These are phyloP conservation scores for Colletotrichum sp. DNA, from an alignment of 2,329 filamentous ascomycete species.

Conservation along the genomic window DNA sequence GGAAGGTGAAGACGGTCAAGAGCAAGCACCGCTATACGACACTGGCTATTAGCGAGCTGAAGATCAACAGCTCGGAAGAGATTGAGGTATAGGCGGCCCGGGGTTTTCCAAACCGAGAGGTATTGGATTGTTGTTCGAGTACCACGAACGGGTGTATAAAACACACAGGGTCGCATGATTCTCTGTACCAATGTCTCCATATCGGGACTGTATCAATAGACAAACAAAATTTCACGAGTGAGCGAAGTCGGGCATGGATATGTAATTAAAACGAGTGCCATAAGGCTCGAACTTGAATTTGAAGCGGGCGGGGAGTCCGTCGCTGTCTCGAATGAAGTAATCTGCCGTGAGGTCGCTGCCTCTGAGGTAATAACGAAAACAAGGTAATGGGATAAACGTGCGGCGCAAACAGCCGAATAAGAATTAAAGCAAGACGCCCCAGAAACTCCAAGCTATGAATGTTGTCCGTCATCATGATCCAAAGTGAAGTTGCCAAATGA, in stretches of 20 bases:
- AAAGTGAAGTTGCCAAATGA: slow-evolving; percentile 3
- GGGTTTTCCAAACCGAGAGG: neutral
- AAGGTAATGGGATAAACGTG: neutral
- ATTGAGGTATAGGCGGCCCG: slow-evolving; percentile 30
- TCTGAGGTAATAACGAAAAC: slow-evolving; percentile 4
- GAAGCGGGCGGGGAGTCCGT: neutral
- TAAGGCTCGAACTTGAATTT: neutral
- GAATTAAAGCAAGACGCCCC: slow-evolving; percentile 5
- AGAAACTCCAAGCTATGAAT: slow-evolving; percentile 22
- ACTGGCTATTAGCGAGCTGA: slow-evolving; percentile 82
- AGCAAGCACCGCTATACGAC: slow-evolving; percentile 94
- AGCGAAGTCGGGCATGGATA: neutral
- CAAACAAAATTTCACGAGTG: neutral
- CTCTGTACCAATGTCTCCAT: neutral
- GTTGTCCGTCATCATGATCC: slow-evolving; percentile 14
- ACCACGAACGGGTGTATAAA: neutral
- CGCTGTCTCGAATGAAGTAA: neutral
- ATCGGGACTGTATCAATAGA: slow-evolving; percentile 16
- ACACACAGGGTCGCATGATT: neutral
- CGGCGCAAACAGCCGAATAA: slow-evolving; percentile 1
- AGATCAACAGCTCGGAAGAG: slow-evolving; percentile 56
- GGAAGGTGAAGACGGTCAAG: slow-evolving; percentile 75
- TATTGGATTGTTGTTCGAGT: slow-evolving; percentile 1
- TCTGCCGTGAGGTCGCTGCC: neutral
- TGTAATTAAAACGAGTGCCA: neutral